phyloP scores from a whole-genome alignment of 345 rosid species.

The Triadica sebifera region DNA sequence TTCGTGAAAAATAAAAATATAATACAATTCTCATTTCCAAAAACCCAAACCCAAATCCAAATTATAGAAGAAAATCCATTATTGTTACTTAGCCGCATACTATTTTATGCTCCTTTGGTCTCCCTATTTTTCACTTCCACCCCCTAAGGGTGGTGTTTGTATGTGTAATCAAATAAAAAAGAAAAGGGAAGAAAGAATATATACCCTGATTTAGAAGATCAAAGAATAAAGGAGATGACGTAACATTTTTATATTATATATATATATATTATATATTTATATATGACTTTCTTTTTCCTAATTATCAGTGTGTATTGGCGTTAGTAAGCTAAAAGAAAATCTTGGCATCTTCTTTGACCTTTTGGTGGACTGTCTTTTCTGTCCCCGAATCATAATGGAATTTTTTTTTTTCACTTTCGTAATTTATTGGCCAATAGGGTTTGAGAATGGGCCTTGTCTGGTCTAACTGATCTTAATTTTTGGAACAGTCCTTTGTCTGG shows the following conservation, averaged over 20 bases:
- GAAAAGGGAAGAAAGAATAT: constrained; percentile 15
- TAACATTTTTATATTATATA: constrained; percentile 6
- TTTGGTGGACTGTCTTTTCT: constrained; percentile 24
- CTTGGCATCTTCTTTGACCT: constrained; percentile 38
- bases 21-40: no score
- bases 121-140: constrained; percentile 32
- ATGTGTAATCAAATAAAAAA: constrained; percentile 42
- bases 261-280: not conserved
- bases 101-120: constrained; percentile 1
- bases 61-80: not conserved
- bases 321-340: constrained; percentile 20
- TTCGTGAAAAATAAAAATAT: no score
- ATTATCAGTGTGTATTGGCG: not conserved
- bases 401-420: constrained; percentile 1
- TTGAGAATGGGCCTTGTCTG: constrained; percentile 19
- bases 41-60: not conserved
- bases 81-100: constrained; percentile 6
- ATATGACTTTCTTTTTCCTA: constrained; percentile 11
- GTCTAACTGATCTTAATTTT: constrained; percentile 17
- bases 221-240: constrained; percentile 11
- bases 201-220: constrained; percentile 26
- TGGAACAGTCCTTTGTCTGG: constrained; percentile 20
- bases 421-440: constrained; percentile 31
- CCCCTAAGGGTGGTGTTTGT: constrained; percentile 17
- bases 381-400: constrained; percentile 11